Conservation (phyloP, 768 basidiomycete genomes). For the Multifurca ochricompacta region DNA sequence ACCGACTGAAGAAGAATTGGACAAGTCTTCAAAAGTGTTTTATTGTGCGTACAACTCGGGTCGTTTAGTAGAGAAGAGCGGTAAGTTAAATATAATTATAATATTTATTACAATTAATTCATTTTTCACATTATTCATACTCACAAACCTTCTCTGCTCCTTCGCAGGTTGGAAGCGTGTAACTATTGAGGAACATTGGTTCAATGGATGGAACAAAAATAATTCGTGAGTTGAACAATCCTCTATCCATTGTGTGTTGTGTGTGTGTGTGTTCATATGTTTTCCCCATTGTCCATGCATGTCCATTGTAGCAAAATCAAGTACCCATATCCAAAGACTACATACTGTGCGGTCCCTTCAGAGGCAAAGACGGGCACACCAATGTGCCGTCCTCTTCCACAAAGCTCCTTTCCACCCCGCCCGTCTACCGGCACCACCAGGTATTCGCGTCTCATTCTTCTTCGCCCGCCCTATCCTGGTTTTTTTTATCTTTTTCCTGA, state of each 20-base stretch:
- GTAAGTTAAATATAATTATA: conserved; percentile 24
- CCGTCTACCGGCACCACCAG: conserved; percentile 26
- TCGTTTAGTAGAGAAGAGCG: conserved; percentile 38
- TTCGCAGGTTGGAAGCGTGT: conserved; percentile 41
- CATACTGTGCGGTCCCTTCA: conserved; percentile 33
- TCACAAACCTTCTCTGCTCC: too few species aligned
- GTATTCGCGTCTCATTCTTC: conserved; percentile 23
- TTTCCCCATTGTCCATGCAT: neutral
- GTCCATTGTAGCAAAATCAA: conserved; percentile 25
- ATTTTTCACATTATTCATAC: too few species aligned
- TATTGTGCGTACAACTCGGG: conserved; percentile 34
- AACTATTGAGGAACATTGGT: conserved; percentile 38
- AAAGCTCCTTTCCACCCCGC: conserved; percentile 25
- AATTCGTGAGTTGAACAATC: conserved; percentile 24
- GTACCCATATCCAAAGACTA: conserved; percentile 35
- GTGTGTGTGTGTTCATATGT: too few species aligned
- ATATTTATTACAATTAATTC: neutral
- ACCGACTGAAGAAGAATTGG: conserved; percentile 28
- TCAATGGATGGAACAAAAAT: conserved; percentile 27
- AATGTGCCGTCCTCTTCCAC: conserved; percentile 40
- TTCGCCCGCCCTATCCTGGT: too few species aligned
- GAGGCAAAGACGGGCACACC: conserved; percentile 33
- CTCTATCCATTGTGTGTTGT: too few species aligned
- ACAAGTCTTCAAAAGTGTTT: conserved; percentile 30
- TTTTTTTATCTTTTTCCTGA: neutral